Evolutionary conservation across 1,139 yeast species (phyloP), one percentile per base, ranked within the genome.

Genomic region (Petasospora rhodanensis): DNA sequence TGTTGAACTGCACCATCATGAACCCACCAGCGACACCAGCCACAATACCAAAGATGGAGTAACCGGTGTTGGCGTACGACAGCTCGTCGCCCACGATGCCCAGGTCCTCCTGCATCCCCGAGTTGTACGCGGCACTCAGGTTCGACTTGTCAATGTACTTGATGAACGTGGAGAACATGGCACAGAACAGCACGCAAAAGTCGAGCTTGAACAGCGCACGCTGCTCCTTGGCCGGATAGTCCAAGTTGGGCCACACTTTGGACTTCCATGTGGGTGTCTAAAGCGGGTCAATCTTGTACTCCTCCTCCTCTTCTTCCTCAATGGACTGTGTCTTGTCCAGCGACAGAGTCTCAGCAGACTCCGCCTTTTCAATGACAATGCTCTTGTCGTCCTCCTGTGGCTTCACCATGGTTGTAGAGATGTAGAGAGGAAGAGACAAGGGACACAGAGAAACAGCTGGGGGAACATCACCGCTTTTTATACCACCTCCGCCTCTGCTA

Each of bases 91-190:
- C 76, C 14, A 56, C 44, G 63, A 78, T 61, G 4, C 61, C 51
- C 31, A 76, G 45, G 32, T 68, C 76, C 31, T 72, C 72, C 43
- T 68, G 64, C 76, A 76, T 68, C 5, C 82, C 82, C 2, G 76
- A 66, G 14, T 75, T 77, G 50, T 74, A 77, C 2, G 82, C 82
- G 45, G 72, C 72, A 24, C 69, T 55, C 26, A 76, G 47, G 46
- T 72, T 73, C n/a, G 68, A 54, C 38, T 71, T 54, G 47, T 72
- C 76, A 22, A 70, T 52, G 41, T 68, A 65, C 42, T 71, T 72
- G 38, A 71, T 66, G 78, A 79, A 76, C 35, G 58, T 62, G 1
- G 47, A 74, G 75, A 28, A 75, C 56, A 48, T 79, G 72, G 7
- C 70, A 70, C 49, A 70, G 2, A 76, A 64, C 22, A 75, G 55